Evolutionary conservation across 2,329 filamentous ascomycete species (phyloP).

Genomic region (Teratosphaeria epicoccoides): DNA sequence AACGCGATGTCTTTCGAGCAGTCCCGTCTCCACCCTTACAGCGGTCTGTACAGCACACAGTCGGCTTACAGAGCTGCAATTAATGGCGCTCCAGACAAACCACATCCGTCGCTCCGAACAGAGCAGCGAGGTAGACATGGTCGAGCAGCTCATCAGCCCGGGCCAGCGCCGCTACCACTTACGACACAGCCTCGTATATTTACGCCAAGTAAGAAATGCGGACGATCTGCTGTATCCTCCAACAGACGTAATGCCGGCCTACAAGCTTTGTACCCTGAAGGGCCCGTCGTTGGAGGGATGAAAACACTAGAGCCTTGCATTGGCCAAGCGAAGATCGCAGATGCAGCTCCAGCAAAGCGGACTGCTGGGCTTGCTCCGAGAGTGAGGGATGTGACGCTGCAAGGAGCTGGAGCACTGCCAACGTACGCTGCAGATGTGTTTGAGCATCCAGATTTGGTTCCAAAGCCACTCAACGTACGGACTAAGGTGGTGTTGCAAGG

Average conservation of each 20-base stretch:
- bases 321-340: neutral
- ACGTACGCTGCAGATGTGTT: neutral
- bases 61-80: neutral
- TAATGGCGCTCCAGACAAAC: neutral
- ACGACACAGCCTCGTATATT: neutral
- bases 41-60: neutral
- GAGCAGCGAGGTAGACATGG: neutral
- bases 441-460: neutral
- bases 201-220: neutral
- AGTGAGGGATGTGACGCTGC: neutral
- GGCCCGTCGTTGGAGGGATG: neutral
- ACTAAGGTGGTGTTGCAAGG: neutral
- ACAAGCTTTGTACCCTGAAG: neutral
- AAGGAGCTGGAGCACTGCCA: neutral
- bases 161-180: neutral
- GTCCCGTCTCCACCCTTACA: neutral
- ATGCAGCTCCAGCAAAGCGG: neutral
- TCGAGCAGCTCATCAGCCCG: neutral
- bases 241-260: neutral
- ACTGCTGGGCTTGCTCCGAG: neutral
- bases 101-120: neutral
- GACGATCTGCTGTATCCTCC: neutral
- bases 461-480: neutral
- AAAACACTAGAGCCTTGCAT: neutral
- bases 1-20: neutral